Base-by-base conservation (phyloP, 2,329 filamentous ascomycete genomes). In the Penicillium sp. region DNA sequence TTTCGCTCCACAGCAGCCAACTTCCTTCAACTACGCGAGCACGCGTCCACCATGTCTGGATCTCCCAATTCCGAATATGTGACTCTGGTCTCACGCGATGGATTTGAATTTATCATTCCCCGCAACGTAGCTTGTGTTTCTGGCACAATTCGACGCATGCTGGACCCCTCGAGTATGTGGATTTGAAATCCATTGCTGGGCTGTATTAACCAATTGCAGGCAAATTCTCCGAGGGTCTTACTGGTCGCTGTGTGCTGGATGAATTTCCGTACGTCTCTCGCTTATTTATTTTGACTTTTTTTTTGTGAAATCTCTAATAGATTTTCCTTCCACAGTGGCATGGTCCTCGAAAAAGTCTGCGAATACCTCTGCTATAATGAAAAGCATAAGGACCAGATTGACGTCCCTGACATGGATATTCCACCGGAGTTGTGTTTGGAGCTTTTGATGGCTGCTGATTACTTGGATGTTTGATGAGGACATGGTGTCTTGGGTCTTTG, bases 331-430 rank as follows among this genome's bases (percentile, higher is more conserved):
- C 27, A 18, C 59, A 87, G 82, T 62, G 84, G 81, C 27, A 70
- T 85, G 26, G 79, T 87, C 10, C 76, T 88, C 2, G 85, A 88
- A 65, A 87, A 87, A 69, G 83, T 88, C 49, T 87, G 84, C 78
- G 84, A 87, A 67, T 88, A 88, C 66, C 79, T 88, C 41, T 86
- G 85, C 70, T 88, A 87, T 74, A 83, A 85, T 59, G 80, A 87
- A 62, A 86, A 85, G 70, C 76, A 86, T 66, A 80, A 81, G 59
- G 77, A 84, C 42, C 76, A 78, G 53, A 79, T 76, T 43, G 83
- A 85, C 54, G 84, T 87, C 9, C 79, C 84, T 0, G 85, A 88
- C 62, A 84, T 87, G 81, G 84, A 88, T 41, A 82, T 87, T 19
- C 83, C 84, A 7, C 77, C 83, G 2, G 85, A 88, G 72, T 66